Evolutionary conservation across 1,284 basidiomycete species (phyloP), one percentile per base, ranked within the genome.

Genomic region (Ceratobasidium theobromae): DNA sequence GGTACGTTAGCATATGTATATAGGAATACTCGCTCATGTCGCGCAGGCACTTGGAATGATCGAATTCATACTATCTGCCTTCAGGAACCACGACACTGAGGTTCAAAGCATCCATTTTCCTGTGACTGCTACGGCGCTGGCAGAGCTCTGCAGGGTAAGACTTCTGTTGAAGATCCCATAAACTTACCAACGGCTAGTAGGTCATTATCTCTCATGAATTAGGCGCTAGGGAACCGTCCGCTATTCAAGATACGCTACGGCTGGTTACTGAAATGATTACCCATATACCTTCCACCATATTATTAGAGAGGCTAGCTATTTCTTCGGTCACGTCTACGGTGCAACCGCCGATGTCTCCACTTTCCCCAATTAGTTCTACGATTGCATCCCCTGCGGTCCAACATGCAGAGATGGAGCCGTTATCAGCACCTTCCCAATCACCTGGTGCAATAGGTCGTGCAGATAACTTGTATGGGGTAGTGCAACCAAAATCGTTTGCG

Each of bases 61-160:
- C 0, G 73, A 80, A n/a, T 92, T 92, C 73, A 79, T 93, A 43
- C 77, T 95, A 25, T 80, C 79, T 45, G 84, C 83, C 1, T 91
- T 94, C 72, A 81, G 84, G 8, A 73, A 79, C 6, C 89, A 91
- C 72, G 93, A 95, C 70, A 91, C 94, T 67, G 93, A 95, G 74
- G 85, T 88, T 14, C 84, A 84, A 72, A 83, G 80, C 14, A 80
- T 95, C 33, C 93, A 97, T 74, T 79, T 95, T 1, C 94, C 94
- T 0, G 76, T 92, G 35, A 79, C 90, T 14, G 88, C 92, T 69
- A 78, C 84, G 4, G 85, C 55, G 12, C 21, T 60, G 30, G 45
- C 43, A 23, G 55, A 60, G 23, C 18, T 60, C 8, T 60, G 28
- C 32, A 41, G 18, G 21, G 49, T 53, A 53, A 28, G 49, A 8